Conservation (phyloP, 2,329 filamentous ascomycete species). For the Phaeophleospora eucalypticola region DNA sequence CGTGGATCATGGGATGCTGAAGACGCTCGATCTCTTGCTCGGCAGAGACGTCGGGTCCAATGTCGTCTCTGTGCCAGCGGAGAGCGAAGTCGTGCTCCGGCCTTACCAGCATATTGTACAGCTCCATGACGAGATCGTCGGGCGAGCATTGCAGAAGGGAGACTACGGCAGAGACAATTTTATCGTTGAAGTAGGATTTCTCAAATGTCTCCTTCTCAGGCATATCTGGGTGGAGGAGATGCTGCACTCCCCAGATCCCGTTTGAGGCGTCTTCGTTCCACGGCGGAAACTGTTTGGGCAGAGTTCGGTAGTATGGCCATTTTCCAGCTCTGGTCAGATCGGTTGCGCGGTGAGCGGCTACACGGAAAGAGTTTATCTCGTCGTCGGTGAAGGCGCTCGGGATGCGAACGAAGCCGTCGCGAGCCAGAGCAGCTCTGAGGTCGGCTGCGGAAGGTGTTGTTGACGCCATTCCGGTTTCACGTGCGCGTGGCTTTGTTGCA, state of each 20-base stretch:
- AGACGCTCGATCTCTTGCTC: constrained; percentile 66
- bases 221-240: constrained; percentile 71
- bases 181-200: constrained; percentile 65
- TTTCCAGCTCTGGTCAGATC: constrained; percentile 60
- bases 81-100: constrained; percentile 69
- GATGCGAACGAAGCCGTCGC: constrained; percentile 73
- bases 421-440: constrained; percentile 55
- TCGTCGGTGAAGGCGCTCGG: constrained; percentile 57
- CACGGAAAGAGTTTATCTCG: constrained; percentile 57
- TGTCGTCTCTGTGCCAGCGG: constrained; percentile 82
- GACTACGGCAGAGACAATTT: constrained; percentile 60
- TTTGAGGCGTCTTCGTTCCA: constrained; percentile 58
- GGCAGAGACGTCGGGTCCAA: constrained; percentile 59
- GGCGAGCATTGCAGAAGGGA: constrained; percentile 54
- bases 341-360: constrained; percentile 56
- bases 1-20: constrained; percentile 61
- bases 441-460: constrained; percentile 4
- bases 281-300: constrained; percentile 87
- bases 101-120: constrained; percentile 80
- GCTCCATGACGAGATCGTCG: constrained; percentile 73
- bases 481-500: background rate
- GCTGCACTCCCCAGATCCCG: constrained; percentile 88
- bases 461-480: constrained; percentile 11
- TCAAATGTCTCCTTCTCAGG: constrained; percentile 60
- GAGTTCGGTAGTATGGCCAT: constrained; percentile 79